Evolutionary conservation across 371 early-diverging fungal species (phyloP), one percentile per base, ranked within the genome.

Genomic region (Lichtheimia hyalospora): DNA sequence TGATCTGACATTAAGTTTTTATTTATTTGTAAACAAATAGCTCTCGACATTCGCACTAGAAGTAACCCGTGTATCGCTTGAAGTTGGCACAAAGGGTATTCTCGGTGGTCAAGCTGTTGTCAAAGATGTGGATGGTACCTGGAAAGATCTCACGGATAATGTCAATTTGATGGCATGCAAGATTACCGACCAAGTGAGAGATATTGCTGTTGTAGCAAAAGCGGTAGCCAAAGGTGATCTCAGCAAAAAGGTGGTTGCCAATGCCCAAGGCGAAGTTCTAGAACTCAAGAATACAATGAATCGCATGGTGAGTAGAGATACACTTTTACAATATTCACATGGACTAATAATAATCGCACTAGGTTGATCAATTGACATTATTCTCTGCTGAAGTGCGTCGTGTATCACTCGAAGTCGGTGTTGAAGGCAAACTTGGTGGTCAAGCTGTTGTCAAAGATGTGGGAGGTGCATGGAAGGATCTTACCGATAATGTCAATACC

Each of bases 41-140:
- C 60, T 67, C 13, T 67, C 67, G 50, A 81, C 73, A 2, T 84
- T 84, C 66, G 84, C 84, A 5, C 71, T 74, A 1, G 88, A 88
- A 60, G 85, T 89, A 14, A 79, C 81, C 42, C 79, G 83, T n/a
- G 86, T 88, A 0, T 80, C 85, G 6, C 60, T 77, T 6, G 85
- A 85, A 62, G 89, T 88, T 43, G 86, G 89, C 3, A 88, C 86
- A 0, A 86, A 84, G 27, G 87, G 87, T 7, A 79, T 77, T 49
- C 71, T 89, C 1, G 87, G 88, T 52, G 89, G 81, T 6, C 83
- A 83, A 58, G 88, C 88, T 18, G 65, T 69, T 2, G 84, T 85
- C 25, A 67, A 69, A 13, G 77, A 74, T 42, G 83, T 85, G 3
- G 81, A 73, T 25, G 81, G 81, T 20, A 83, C 84, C 3, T 84